Percentiles rank a stretch among this genome's conserved stretches.
These are phyloP conservation scores for Coniochaeta prunicola DNA, from an alignment of 2,329 filamentous ascomycete species.

Conservation along the genomic window DNA sequence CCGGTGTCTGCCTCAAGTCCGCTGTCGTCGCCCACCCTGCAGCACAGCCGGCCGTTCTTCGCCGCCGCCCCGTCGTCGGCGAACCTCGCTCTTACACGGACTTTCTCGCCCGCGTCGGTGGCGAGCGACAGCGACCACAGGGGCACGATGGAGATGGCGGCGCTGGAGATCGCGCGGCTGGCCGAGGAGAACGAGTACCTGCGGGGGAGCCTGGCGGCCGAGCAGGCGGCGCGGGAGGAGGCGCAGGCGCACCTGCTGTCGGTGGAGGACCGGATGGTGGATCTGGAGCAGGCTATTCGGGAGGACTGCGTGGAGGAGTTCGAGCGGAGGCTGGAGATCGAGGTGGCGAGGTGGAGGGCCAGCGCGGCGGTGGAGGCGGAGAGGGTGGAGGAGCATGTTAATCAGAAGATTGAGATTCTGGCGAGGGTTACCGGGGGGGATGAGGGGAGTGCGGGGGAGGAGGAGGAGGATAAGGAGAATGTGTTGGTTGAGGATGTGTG, in stretches of 20 bases:
- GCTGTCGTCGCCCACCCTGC: slow-evolving; percentile 21
- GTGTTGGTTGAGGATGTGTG: slow-evolving; percentile 56
- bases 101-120: slow-evolving; percentile 30
- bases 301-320: slow-evolving; percentile 87
- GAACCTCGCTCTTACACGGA: slow-evolving; percentile 24
- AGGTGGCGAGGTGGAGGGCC: slow-evolving; percentile 74
- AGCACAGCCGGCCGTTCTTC: slow-evolving; percentile 31
- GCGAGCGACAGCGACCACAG: slow-evolving; percentile 40
- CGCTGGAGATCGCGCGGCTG: slow-evolving; percentile 74
- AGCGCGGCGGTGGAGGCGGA: slow-evolving; percentile 74
- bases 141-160: slow-evolving; percentile 75
- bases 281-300: slow-evolving; percentile 74
- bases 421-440: slow-evolving; percentile 39
- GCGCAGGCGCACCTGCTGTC: slow-evolving; percentile 67
- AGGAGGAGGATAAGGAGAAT: slow-evolving; percentile 54
- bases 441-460: slow-evolving; percentile 26
- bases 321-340: slow-evolving; percentile 66
- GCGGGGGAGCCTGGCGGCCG: slow-evolving; percentile 59
- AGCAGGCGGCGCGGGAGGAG: slow-evolving; percentile 61
- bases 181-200: slow-evolving; percentile 70
- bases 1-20: slow-evolving; percentile 17
- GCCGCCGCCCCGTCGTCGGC: slow-evolving; percentile 27
- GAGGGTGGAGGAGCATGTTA: slow-evolving; percentile 74
- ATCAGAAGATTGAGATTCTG: slow-evolving; percentile 66
- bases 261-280: slow-evolving; percentile 57